These are phyloP conservation scores for Luvunga scandens DNA, from an alignment of 345 rosid genomes.

Conservation along the genomic window DNA sequence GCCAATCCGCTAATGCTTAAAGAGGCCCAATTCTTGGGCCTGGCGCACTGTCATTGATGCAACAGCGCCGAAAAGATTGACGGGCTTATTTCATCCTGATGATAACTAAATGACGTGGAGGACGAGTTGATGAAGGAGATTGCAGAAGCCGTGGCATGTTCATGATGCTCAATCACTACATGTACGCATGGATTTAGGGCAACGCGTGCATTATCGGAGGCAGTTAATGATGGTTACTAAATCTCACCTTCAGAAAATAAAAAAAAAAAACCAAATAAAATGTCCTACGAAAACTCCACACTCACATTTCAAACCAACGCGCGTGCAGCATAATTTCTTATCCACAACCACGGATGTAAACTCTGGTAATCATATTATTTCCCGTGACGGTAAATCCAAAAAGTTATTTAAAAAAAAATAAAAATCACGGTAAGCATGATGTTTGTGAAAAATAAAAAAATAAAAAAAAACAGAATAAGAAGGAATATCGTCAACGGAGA, in stretches of 20 bases:
- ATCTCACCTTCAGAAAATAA: neutral
- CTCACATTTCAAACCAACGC: neutral
- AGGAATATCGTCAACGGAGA: neutral
- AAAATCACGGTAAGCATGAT: too few relatives aligned
- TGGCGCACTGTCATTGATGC: neutral
- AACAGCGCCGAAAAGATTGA: too few relatives aligned
- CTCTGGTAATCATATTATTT: too few relatives aligned
- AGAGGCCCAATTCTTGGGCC: neutral
- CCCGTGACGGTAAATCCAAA: too few relatives aligned
- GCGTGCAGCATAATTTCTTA: constrained; percentile 10
- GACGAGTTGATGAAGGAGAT: neutral
- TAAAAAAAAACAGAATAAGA: too few relatives aligned
- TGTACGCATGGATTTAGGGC: constrained; percentile 15
- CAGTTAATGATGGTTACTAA: constrained; percentile 35
- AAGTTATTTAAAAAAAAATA: too few relatives aligned
- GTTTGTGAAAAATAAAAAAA: too few relatives aligned
- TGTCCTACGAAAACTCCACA: too few relatives aligned
- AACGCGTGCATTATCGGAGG: constrained; percentile 36
- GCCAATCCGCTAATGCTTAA: too few relatives aligned
- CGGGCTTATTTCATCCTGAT: neutral
- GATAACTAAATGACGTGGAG: constrained; percentile 25
- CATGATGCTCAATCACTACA: neutral
- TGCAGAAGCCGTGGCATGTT: neutral
- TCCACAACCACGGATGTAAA: neutral
- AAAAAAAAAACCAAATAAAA: too few relatives aligned